Base-by-base conservation (phyloP, 1,139 yeast genomes). In the Scheffersomyces stambukii region DNA sequence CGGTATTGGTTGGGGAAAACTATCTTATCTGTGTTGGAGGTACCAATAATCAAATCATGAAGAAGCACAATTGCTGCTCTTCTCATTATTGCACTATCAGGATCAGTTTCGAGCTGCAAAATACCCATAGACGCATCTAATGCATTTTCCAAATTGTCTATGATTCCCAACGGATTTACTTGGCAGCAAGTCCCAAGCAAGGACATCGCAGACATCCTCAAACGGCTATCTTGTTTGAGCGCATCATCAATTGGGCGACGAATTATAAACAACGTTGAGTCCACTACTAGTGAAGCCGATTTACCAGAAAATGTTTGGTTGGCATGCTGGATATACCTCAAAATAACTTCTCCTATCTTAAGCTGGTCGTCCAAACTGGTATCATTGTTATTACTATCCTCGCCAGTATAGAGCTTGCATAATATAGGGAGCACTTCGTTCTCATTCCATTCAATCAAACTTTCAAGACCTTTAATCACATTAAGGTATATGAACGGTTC, bases 401-500 rank as follows among this genome's bases (percentile, higher is more conserved):
- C 44, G 19, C 60, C 52, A 1, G 50, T 37, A 41, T 81, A 82
- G 12, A 70, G 48, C 2, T 54, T 46, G 2, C 70, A 37, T 15
- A 81, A 46, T 6, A 55, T 52, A 3, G 55, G 49, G 6, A 78
- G 35, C 0, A 76, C 70, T 4, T 46, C 45, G 2, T 50, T 40
- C 9, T 66, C 64, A 27, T 74, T 60, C 24, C 61, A 45, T 6
- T 66, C 72, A 14, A 81, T 60, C 23, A 89, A 54, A 13, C 70
- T 64, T 29, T 76, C 79, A 15, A 91, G 57, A 0, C 94, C 89
- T 45, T 83, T 86, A 37, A 91, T 83, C 0, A 81, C 83, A 47
- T 84, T 89, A 32, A 91, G 53, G 50, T 85, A 91, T 11, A 91
- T 75, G 50, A 79, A 91, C 0, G 97, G 95, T 38, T 91, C 98